Conservation (phyloP, 176 grass and related monocot species). For the Microstegium vimineum region DNA sequence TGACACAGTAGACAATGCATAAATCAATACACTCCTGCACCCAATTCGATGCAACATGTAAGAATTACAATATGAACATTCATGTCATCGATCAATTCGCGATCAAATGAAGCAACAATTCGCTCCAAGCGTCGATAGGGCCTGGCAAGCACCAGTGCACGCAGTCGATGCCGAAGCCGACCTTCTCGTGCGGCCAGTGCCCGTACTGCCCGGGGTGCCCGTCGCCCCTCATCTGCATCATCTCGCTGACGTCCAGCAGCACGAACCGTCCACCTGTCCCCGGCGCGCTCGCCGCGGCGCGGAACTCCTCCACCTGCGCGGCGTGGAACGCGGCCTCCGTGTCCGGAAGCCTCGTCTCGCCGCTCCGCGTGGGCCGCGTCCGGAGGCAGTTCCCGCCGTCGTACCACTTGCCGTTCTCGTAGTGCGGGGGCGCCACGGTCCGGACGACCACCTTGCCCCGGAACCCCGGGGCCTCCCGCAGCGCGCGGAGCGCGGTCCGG, state of each 20-base stretch:
- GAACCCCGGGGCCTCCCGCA: slow-evolving; percentile 27
- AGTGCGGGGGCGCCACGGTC: slow-evolving; percentile 55
- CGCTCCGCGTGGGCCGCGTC: slow-evolving; percentile 27
- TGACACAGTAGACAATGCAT: neutral
- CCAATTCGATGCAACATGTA: neutral
- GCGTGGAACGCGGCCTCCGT: slow-evolving; percentile 42
- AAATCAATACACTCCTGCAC: neutral
- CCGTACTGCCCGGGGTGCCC: slow-evolving; percentile 37
- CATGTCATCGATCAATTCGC: neutral
- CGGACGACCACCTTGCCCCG: slow-evolving; percentile 36
- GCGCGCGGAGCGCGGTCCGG: slow-evolving; percentile 41
- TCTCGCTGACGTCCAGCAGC: slow-evolving; percentile 47
- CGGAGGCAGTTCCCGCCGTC: slow-evolving; percentile 48
- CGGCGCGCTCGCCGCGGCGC: neutral
- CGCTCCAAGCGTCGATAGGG: slow-evolving; percentile 40
- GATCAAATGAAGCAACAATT: slow-evolving; percentile 35
- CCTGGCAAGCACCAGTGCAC: slow-evolving; percentile 47
- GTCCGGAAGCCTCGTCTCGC: slow-evolving; percentile 17
- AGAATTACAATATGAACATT: neutral
- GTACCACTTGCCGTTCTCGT: slow-evolving; percentile 54
- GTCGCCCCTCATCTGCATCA: slow-evolving; percentile 52
- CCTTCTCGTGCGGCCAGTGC: slow-evolving; percentile 46
- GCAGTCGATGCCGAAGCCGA: slow-evolving; percentile 51
- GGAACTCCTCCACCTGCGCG: slow-evolving; percentile 57
- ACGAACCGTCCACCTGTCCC: neutral